Percentiles rank a stretch among this genome's conserved stretches.
These are phyloP conservation scores for Babesia bigemina DNA, from an alignment of 169 alveolate genomes.

Conservation along the genomic window DNA sequence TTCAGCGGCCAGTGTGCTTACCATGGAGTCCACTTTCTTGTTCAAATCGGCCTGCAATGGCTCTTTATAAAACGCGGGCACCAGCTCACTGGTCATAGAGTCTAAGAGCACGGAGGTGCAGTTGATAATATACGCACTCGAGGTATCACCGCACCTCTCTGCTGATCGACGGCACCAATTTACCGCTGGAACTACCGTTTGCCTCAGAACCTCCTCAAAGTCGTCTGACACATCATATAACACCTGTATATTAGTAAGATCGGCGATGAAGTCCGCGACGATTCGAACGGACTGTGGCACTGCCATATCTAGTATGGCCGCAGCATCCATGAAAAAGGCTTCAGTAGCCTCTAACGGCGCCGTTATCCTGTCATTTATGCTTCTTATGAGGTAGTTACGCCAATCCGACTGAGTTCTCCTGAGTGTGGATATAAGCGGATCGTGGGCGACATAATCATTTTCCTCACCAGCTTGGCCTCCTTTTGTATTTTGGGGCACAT, in stretches of 20 bases:
- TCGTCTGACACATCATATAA: conserved; percentile 8
- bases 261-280: conserved; percentile 16
- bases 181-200: conserved; percentile 1
- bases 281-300: conserved; percentile 7
- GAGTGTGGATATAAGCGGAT: background rate
- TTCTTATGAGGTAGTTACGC: background rate
- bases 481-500: no score
- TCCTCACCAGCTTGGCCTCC: no score
- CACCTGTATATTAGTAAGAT: background rate
- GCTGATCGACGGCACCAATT: conserved; percentile 23
- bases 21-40: background rate
- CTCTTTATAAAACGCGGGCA: background rate
- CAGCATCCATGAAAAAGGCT: conserved; percentile 5
- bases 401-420: background rate
- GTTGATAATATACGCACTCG: conserved; percentile 26
- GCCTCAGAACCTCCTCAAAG: background rate
- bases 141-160: conserved; percentile 12
- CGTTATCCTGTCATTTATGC: conserved; percentile 7
- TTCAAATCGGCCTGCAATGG: conserved; percentile 1
- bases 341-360: background rate
- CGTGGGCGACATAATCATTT: no score
- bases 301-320: conserved; percentile 6
- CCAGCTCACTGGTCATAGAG: background rate
- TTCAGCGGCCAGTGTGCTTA: background rate
- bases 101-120: conserved; percentile 14